Percentiles rank a stretch among this genome's conserved stretches.
These are phyloP conservation scores for Ganoderma resinaceum DNA, from an alignment of 1,284 basidiomycete species.

Conservation along the genomic window DNA sequence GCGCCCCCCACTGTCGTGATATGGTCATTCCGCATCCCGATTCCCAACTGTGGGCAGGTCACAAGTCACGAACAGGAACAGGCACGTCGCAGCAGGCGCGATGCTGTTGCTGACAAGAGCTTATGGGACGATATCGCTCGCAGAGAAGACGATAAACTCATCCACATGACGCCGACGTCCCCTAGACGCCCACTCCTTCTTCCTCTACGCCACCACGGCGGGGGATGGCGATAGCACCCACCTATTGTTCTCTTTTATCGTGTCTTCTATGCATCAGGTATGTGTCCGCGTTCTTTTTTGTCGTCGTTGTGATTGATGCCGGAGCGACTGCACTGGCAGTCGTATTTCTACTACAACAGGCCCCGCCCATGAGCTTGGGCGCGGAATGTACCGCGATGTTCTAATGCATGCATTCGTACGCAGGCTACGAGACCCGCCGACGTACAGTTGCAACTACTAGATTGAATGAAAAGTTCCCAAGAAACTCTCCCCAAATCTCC, in stretches of 20 bases:
- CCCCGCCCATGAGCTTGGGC: neutral
- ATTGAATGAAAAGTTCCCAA: neutral
- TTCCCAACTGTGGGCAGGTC: conserved; percentile 5
- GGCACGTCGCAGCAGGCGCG: neutral
- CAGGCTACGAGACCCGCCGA: neutral
- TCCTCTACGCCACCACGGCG: neutral
- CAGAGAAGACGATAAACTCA: neutral
- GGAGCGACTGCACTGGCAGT: neutral
- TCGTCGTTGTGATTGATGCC: neutral
- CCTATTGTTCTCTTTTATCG: neutral
- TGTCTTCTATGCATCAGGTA: neutral
- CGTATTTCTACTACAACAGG: neutral
- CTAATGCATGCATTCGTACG: neutral
- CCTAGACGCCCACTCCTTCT: neutral
- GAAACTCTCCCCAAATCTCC: neutral
- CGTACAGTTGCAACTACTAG: neutral
- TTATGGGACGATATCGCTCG: neutral
- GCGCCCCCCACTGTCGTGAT: neutral
- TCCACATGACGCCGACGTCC: neutral
- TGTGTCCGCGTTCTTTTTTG: neutral
- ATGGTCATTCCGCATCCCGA: neutral
- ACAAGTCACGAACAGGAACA: conserved; percentile 6
- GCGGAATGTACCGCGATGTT: neutral
- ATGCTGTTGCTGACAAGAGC: neutral
- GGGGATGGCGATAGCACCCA: neutral